Percentiles rank a stretch among this genome's conserved stretches.
phyloP scores from a whole-genome alignment of 2,329 filamentous ascomycete species.

The Aspergillus japonicus region DNA sequence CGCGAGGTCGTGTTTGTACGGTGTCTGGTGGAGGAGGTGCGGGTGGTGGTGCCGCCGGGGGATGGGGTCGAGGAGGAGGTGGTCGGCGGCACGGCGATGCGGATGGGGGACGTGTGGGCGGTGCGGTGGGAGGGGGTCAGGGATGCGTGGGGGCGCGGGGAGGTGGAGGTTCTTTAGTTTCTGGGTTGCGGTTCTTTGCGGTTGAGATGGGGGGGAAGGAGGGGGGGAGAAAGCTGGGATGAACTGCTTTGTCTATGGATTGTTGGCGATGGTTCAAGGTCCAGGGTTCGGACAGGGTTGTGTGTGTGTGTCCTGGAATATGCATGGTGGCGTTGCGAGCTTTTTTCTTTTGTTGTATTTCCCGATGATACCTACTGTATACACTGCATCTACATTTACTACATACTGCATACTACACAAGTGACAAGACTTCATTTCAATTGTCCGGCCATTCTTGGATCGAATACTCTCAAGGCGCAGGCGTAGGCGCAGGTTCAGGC shows the following conservation, averaged over 20 bases:
- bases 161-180: conserved; percentile 44
- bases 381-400: background rate
- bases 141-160: conserved; percentile 43
- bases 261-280: too few species aligned
- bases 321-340: conserved; percentile 1
- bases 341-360: background rate
- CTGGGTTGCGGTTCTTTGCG: conserved; percentile 6
- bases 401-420: background rate
- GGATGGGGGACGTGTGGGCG: conserved; percentile 65
- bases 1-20: conserved; percentile 83
- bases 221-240: too few species aligned
- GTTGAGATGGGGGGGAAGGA: background rate
- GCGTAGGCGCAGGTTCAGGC: too few species aligned
- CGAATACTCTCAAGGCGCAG: too few species aligned
- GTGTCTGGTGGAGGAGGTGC: conserved; percentile 50
- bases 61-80: conserved; percentile 30
- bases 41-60: conserved; percentile 35
- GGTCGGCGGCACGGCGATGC: conserved; percentile 41
- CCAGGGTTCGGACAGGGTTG: background rate
- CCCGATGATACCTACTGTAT: background rate
- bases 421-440: too few species aligned
- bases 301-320: too few species aligned
- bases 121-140: conserved; percentile 75
- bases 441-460: too few species aligned
- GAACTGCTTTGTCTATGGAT: too few species aligned